Conservation (phyloP, 163 green algal species). For the Chlorella variabilis region DNA sequence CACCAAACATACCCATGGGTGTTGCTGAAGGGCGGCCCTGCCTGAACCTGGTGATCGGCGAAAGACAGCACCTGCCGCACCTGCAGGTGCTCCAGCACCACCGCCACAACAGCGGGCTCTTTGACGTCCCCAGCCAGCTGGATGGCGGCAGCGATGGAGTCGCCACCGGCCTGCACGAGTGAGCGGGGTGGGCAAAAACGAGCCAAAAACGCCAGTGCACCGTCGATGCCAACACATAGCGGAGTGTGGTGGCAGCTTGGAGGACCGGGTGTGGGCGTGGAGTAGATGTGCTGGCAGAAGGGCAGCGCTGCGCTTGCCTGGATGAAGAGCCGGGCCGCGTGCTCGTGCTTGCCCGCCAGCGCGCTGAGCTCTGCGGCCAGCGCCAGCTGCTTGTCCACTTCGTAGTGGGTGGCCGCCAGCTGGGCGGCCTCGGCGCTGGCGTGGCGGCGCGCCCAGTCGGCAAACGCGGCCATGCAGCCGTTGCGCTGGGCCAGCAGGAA, state of each 20-base stretch:
- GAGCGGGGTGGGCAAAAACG: no score
- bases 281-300: no score
- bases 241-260: no score
- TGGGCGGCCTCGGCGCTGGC: not conserved
- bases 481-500: slow-evolving; percentile 6
- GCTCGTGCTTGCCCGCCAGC: not conserved
- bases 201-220: not conserved
- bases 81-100: slow-evolving; percentile 30
- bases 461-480: slow-evolving; percentile 5
- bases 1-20: no score
- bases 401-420: slow-evolving; percentile 5
- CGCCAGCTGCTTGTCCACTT: not conserved
- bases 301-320: not conserved
- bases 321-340: slow-evolving; percentile 10
- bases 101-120: not conserved
- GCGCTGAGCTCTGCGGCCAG: slow-evolving; percentile 13
- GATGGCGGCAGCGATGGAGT: slow-evolving; percentile 59
- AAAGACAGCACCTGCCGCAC: not conserved
- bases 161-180: slow-evolving; percentile 47
- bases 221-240: no score
- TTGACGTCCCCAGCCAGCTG: slow-evolving; percentile 1
- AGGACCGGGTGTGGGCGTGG: no score
- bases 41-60: no score
- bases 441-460: not conserved
- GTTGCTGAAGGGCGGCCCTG: no score